These are phyloP conservation scores for Silybum marianum DNA, from an alignment of 129 eudicot genomes.

Conservation along the genomic window DNA sequence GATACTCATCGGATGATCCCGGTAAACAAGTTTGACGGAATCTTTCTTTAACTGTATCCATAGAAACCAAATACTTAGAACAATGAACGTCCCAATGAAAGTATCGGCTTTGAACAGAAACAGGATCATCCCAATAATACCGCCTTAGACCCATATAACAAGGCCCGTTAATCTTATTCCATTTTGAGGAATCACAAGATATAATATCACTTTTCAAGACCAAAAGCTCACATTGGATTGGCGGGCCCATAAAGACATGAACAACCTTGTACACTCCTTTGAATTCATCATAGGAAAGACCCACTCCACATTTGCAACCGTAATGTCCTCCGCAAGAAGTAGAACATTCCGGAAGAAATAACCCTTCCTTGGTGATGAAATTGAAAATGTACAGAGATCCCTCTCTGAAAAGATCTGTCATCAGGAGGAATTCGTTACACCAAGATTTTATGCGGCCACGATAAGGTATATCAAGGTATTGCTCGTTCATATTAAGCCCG, in stretches of 20 bases:
- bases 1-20: background rate
- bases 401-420: conserved; percentile 11
- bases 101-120: conserved; percentile 33
- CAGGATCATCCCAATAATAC: conserved; percentile 35
- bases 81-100: conserved; percentile 40
- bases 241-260: conserved; percentile 34
- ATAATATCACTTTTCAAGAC: conserved; percentile 10
- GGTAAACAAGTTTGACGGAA: conserved; percentile 30
- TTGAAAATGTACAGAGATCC: conserved; percentile 23
- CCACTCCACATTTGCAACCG: conserved; percentile 30
- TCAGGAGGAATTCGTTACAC: conserved; percentile 38
- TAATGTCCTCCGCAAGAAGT: conserved; percentile 32
- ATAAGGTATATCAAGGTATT: conserved; percentile 14
- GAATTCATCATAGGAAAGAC: conserved; percentile 34
- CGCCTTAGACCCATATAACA: conserved; percentile 20
- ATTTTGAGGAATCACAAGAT: background rate
- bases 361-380: conserved; percentile 26
- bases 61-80: conserved; percentile 28
- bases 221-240: conserved; percentile 35
- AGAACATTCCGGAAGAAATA: conserved; percentile 18
- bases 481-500: conserved; percentile 23
- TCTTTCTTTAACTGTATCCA: conserved; percentile 39
- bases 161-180: conserved; percentile 33
- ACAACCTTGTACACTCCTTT: conserved; percentile 36
- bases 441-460: conserved; percentile 31